phyloP scores from a whole-genome alignment of 2,329 filamentous ascomycete species.

The Phialocephala sp. region DNA sequence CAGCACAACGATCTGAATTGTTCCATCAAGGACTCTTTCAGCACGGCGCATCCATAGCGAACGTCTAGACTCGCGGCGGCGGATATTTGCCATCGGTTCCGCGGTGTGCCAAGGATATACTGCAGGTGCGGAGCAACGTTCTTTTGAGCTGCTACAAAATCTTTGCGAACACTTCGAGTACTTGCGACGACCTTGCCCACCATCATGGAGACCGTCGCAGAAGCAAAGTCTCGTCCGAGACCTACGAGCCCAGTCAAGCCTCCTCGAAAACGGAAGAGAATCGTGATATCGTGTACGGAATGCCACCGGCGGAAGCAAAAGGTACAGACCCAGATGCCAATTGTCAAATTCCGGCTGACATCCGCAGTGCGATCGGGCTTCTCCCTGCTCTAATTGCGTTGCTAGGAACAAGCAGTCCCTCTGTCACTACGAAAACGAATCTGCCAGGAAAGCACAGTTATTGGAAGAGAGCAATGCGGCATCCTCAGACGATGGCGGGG shows the following conservation, averaged over 20 bases:
- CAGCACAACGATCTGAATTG: slow-evolving; percentile 4
- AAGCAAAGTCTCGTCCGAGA: slow-evolving; percentile 18
- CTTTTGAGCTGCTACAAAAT: neutral
- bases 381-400: slow-evolving; percentile 65
- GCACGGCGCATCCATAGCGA: neutral
- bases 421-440: slow-evolving; percentile 61
- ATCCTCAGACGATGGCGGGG: slow-evolving; percentile 28
- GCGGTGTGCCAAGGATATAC: neutral
- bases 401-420: slow-evolving; percentile 59
- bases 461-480: slow-evolving; percentile 34
- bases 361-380: slow-evolving; percentile 61
- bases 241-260: slow-evolving; percentile 31
- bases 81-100: neutral
- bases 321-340: slow-evolving; percentile 26
- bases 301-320: slow-evolving; percentile 64
- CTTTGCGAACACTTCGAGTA: neutral
- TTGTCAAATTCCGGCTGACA: slow-evolving; percentile 19
- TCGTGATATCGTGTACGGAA: slow-evolving; percentile 68
- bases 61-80: neutral
- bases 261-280: slow-evolving; percentile 60
- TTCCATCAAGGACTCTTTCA: neutral
- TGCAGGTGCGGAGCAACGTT: too few species aligned
- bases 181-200: slow-evolving; percentile 10
- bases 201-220: slow-evolving; percentile 18
- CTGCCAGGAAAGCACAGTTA: slow-evolving; percentile 40